Percentiles rank a stretch among this genome's conserved stretches.
Conservation (phyloP, 441 rosid genomes). For the Oxalis stricta region DNA sequence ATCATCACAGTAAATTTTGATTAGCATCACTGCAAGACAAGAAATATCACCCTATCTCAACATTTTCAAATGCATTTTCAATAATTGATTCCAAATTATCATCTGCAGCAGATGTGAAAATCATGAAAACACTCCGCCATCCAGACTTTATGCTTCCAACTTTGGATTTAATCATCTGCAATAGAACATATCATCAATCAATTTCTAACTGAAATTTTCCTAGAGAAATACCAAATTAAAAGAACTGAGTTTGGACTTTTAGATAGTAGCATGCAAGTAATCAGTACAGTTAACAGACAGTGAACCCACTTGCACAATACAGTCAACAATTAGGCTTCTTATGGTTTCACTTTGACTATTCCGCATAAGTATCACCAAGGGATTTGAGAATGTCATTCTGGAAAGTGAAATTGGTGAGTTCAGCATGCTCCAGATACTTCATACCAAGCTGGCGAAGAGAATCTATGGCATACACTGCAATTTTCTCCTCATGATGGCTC, state of each 20-base stretch:
- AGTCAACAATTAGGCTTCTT: slow-evolving; percentile 92
- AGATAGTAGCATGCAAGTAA: slow-evolving; percentile 10
- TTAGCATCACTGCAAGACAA: slow-evolving; percentile 8
- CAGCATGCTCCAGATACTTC: slow-evolving; percentile 97
- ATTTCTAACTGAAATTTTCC: not conserved
- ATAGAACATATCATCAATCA: slow-evolving; percentile 13
- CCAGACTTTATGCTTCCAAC: slow-evolving; percentile 99
- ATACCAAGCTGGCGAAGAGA: slow-evolving; percentile 96
- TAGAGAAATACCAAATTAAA: not conserved
- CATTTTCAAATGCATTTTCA: slow-evolving; percentile 98
- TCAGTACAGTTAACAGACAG: too few relatives aligned
- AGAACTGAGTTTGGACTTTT: not conserved
- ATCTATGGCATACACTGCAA: slow-evolving; percentile 99
- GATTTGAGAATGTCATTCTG: slow-evolving; percentile 99
- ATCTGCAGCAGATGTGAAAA: slow-evolving; percentile 97
- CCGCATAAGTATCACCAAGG: slow-evolving; percentile 90
- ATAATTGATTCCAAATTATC: slow-evolving; percentile 86
- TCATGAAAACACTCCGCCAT: slow-evolving; percentile 98
- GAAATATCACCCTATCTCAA: slow-evolving; percentile 76
- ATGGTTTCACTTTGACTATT: slow-evolving; percentile 80
- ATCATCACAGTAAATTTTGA: not conserved
- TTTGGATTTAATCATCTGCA: slow-evolving; percentile 97
- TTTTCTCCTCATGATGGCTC: slow-evolving; percentile 93
- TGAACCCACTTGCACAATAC: slow-evolving; percentile 81
- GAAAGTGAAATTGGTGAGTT: slow-evolving; percentile 89